These are phyloP conservation scores for Thuja plicata DNA, from an alignment of 83 land plant genomes.

Conservation along the genomic window DNA sequence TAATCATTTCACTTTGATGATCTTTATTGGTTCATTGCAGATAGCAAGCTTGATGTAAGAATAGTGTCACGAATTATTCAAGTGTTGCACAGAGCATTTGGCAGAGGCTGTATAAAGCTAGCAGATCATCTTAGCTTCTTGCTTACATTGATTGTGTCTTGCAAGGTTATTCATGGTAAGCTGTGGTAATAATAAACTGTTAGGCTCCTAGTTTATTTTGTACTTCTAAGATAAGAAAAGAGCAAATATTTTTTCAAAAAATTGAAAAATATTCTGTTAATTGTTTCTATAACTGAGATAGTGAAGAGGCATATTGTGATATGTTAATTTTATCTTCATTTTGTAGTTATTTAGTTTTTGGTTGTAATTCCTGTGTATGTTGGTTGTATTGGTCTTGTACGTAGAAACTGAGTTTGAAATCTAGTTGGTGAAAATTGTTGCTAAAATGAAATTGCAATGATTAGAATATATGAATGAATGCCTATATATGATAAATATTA, in stretches of 20 bases:
- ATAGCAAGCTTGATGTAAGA: background rate
- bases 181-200: background rate
- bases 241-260: background rate
- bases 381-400: background rate
- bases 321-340: background rate
- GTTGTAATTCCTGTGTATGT: background rate
- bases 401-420: background rate
- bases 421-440: background rate
- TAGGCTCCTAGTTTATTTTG: background rate
- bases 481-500: background rate
- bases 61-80: background rate
- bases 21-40: background rate
- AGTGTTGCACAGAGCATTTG: background rate
- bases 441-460: background rate
- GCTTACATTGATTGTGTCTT: conserved; percentile 12
- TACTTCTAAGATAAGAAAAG: background rate
- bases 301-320: background rate
- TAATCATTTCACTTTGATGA: background rate
- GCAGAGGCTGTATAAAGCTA: background rate
- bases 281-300: background rate
- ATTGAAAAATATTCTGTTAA: background rate
- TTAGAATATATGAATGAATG: background rate
- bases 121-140: conserved; percentile 14
- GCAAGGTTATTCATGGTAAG: background rate
- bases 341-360: background rate